Evolutionary conservation across 2,329 filamentous ascomycete species (phyloP), one percentile per base, ranked within the genome.

Genomic region (Didymella segeticola): DNA sequence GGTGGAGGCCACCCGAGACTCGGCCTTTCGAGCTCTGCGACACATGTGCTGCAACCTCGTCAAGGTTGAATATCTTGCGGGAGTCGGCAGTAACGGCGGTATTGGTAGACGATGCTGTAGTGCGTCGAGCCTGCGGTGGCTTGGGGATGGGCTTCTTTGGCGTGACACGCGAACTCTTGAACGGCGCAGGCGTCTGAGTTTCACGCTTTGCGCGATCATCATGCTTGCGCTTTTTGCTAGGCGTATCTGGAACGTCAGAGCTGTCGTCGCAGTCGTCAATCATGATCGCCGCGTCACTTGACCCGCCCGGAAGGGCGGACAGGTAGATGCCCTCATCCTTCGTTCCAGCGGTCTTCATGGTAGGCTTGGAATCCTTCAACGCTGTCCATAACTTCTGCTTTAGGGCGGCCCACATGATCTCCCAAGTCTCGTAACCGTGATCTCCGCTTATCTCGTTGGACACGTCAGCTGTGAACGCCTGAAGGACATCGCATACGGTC

Each of bases 401-500:
- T 0, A 85, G 70, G 0, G 69, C 56, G 1, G 68, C 68, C 77
- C 80, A 83, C 0, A 64, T 53, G 11, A 75, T 78, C 7, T 76
- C 72, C 50, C 84, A 77, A 0, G 68, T 54, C n/a, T 76, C 77
- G 3, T 68, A 54, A 0, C 70, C 64, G 1, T 68, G 68, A 0
- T 81, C 79, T 7, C 85, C 80, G 17, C 82, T 77, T 5, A 90
- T 74, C 1, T 86, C 77, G 0, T 77, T 74, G 4, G 81, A 78
- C 1, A 91, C 78, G 0, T 78, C 67, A 0, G 78, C 74, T 0
- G 83, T 81, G 56, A 93, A 87, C 11, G 33, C 0, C 76, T 76
- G 11, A 79, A 93, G 69, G 10, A 85, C 83, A 2, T 82, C 81
- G 17, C 82, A 81, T 0, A 96, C 81, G 9, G 86, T 84, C 0